Conservation (phyloP, 495 filamentous ascomycete species). For the Barbatosphaeria neglecta region DNA sequence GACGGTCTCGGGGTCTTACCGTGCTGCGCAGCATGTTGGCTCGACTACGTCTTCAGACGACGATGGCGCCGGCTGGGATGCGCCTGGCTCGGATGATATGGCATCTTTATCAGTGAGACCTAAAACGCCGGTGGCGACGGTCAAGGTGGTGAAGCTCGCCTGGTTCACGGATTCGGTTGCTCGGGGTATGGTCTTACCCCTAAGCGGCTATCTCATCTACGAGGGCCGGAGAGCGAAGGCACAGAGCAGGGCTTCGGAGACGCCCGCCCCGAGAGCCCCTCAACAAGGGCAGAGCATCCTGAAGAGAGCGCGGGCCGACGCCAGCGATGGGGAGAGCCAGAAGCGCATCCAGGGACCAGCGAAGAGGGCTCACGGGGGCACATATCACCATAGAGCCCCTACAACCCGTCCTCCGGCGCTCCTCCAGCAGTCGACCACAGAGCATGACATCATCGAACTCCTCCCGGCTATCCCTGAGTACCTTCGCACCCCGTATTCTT, state of each 20-base stretch:
- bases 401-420: constrained; percentile 8
- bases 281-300: constrained; percentile 13
- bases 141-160: constrained; percentile 60
- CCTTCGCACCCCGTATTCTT: constrained; percentile 65
- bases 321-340: constrained; percentile 4
- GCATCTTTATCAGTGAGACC: too few relatives aligned
- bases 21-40: constrained; percentile 13
- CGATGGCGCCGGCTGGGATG: constrained; percentile 8
- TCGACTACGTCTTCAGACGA: constrained; percentile 27
- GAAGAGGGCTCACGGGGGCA: constrained; percentile 1
- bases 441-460: constrained; percentile 41
- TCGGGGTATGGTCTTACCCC: constrained; percentile 39
- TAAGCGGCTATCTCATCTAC: constrained; percentile 57
- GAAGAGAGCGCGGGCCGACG: constrained; percentile 22
- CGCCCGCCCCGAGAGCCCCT: constrained; percentile 3
- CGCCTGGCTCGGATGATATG: too few relatives aligned
- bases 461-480: constrained; percentile 57
- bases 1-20: constrained; percentile 8
- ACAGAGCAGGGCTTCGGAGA: constrained; percentile 4
- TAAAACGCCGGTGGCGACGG: constrained; percentile 11
- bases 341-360: constrained; percentile 5
- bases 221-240: constrained; percentile 31
- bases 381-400: constrained; percentile 1
- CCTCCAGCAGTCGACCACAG: constrained; percentile 56
- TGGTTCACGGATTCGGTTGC: constrained; percentile 62